A percentile compares a stretch with the other conserved stretches of the same genome.
phyloP scores from a whole-genome alignment of 352 stramenopile genomes.

The Phytophthora multivora region DNA sequence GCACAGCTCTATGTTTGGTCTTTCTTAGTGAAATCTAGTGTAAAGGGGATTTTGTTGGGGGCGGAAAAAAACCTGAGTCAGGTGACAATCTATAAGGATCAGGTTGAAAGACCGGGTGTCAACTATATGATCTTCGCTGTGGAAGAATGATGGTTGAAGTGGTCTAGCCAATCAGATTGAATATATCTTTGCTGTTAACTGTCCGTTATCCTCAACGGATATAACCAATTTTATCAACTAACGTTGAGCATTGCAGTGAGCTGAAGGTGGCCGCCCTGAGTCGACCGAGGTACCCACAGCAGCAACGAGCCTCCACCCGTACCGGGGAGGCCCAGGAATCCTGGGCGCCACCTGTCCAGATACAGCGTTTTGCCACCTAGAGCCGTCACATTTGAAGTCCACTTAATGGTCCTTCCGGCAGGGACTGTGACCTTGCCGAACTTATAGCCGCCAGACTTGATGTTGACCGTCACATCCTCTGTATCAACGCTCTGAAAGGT shows the following conservation, averaged over 20 bases:
- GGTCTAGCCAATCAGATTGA: slow-evolving; percentile 1
- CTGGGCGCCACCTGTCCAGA: slow-evolving; percentile 39
- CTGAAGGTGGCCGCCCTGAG: slow-evolving; percentile 19
- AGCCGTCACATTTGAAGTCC: slow-evolving; percentile 18
- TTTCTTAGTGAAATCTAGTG: background rate
- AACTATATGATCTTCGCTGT: background rate
- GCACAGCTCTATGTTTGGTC: background rate
- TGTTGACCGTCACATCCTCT: slow-evolving; percentile 38
- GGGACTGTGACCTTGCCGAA: slow-evolving; percentile 28
- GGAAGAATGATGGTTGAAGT: slow-evolving; percentile 28
- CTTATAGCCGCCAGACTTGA: slow-evolving; percentile 32
- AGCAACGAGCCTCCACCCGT: slow-evolving; percentile 36
- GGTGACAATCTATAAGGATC: background rate
- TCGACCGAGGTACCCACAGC: slow-evolving; percentile 30
- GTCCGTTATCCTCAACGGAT: background rate
- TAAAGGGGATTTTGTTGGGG: background rate
- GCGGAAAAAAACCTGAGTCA: background rate
- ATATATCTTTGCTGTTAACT: background rate
- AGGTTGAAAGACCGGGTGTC: slow-evolving; percentile 10
- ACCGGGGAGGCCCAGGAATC: slow-evolving; percentile 27
- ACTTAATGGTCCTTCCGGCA: slow-evolving; percentile 23
- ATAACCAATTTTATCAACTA: slow-evolving; percentile 5
- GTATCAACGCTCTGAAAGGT: slow-evolving; percentile 34
- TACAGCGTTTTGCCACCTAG: slow-evolving; percentile 41
- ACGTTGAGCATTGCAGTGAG: slow-evolving; percentile 22